Percentiles rank a stretch among this genome's conserved stretches.
Conservation (phyloP, 1,139 yeast species). For the Williopsis jadinii region DNA sequence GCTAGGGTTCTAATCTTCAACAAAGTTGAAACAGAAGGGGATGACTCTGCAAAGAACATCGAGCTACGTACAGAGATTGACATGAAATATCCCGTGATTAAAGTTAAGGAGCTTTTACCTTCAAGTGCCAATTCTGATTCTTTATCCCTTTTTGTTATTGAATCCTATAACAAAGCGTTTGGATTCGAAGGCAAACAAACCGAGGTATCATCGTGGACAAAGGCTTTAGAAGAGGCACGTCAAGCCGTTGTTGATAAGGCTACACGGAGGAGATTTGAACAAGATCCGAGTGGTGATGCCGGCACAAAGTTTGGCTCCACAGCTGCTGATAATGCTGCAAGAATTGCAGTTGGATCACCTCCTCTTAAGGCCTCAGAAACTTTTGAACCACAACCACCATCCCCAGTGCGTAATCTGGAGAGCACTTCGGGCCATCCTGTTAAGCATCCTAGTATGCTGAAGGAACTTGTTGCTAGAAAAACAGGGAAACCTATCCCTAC, state of each 20-base stretch:
- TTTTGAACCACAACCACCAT: neutral
- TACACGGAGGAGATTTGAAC: slow-evolving; percentile 22
- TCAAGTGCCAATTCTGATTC: slow-evolving; percentile 31
- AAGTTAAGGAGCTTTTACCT: slow-evolving; percentile 41
- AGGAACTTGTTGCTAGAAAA: slow-evolving; percentile 25
- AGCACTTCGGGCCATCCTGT: neutral
- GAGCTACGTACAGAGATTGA: slow-evolving; percentile 43
- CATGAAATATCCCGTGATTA: slow-evolving; percentile 40
- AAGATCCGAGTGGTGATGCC: slow-evolving; percentile 25
- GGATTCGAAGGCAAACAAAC: slow-evolving; percentile 51
- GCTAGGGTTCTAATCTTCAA: slow-evolving; percentile 49
- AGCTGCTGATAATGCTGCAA: slow-evolving; percentile 29
- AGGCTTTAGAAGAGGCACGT: slow-evolving; percentile 43
- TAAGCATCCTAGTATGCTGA: slow-evolving; percentile 25
- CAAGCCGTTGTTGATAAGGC: slow-evolving; percentile 39
- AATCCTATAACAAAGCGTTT: slow-evolving; percentile 39
- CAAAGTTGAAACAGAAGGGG: slow-evolving; percentile 18
- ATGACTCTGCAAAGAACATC: slow-evolving; percentile 17
- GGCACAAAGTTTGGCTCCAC: slow-evolving; percentile 25
- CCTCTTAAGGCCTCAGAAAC: slow-evolving; percentile 5
- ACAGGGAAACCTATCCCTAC: no score
- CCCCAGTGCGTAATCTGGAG: no score
- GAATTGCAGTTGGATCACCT: slow-evolving; percentile 21
- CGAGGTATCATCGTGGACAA: slow-evolving; percentile 52
- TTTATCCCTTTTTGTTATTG: slow-evolving; percentile 45